A percentile compares a stretch with the other conserved stretches of the same genome.
phyloP scores from a whole-genome alignment of 2,329 filamentous ascomycete genomes.

The Colletotrichum gigasporum region DNA sequence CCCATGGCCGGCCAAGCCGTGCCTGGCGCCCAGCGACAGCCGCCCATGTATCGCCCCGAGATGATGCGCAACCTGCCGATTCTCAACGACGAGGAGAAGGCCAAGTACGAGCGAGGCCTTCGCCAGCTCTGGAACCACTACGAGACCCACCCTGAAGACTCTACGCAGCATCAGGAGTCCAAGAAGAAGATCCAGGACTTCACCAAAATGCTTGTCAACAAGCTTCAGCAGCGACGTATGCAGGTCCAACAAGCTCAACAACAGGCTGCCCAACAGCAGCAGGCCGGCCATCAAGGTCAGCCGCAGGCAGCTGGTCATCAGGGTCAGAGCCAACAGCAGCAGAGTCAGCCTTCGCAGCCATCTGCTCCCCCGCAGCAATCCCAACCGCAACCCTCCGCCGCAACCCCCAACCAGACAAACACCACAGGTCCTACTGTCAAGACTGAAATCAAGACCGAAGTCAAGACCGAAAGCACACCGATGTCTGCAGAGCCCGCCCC shows the following conservation, averaged over 20 bases:
- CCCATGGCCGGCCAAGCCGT: conserved; percentile 31
- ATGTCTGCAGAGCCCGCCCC: conserved; percentile 24
- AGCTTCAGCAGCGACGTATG: conserved; percentile 53
- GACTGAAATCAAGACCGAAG: conserved; percentile 28
- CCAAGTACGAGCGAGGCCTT: conserved; percentile 68
- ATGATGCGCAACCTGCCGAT: conserved; percentile 60
- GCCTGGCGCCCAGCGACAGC: conserved; percentile 38
- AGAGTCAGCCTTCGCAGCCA: conserved; percentile 27
- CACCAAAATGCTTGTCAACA: conserved; percentile 63
- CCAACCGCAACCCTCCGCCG: conserved; percentile 33
- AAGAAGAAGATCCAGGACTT: conserved; percentile 69
- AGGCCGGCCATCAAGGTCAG: conserved; percentile 38
- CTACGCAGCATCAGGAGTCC: conserved; percentile 58
- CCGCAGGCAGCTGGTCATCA: conserved; percentile 26
- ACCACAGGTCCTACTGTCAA: too few relatives aligned
- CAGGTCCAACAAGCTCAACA: conserved; percentile 40
- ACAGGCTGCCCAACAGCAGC: conserved; percentile 37
- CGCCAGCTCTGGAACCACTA: conserved; percentile 63
- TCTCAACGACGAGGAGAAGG: conserved; percentile 64
- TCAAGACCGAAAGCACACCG: conserved; percentile 16
- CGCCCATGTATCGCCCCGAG: conserved; percentile 59
- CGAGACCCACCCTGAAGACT: conserved; percentile 57
- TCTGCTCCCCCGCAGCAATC: conserved; percentile 35
- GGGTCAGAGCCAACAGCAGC: conserved; percentile 21
- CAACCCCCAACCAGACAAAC: conserved; percentile 24